Base-by-base conservation (phyloP, 495 filamentous ascomycete genomes). In the Durotheca rogersii region DNA sequence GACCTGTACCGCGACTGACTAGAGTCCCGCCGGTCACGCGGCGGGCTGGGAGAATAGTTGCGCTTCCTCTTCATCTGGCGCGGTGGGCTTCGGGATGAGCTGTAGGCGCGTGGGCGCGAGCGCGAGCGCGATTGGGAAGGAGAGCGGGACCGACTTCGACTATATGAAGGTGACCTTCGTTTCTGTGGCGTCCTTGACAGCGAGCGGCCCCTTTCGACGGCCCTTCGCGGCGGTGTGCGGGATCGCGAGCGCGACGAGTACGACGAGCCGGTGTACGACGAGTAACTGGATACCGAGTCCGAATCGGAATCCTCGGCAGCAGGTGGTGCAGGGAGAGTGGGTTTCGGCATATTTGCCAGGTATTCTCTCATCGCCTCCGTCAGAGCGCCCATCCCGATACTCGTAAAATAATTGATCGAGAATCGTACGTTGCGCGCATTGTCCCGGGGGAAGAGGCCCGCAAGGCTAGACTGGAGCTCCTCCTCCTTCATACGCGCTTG, bases 361-460 rank as follows among this genome's bases (percentile, higher is more conserved):
- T 82, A 83, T 56, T 90, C 88, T 58, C 93, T 83, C 92, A 97
- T 96, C 56, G 90, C 87, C 56, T 97, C 94, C 9, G 93, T 99
- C 55, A 99, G 71, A 21, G 78, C 81, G 68, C 93, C 93, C 85
- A 99, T 90, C 49, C 90, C 89, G 65, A 99, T 92, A 57, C 88
- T 89, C 6, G 93, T 99, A 68, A 97, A 97, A 72, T 95, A 99
- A 68, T 99, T 99, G 81, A 97, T 94, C 14, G 92, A 88, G 75
- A 99, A 99, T 33, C 93, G 84, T 10, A 89, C 92, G 68, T 95
- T 89, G 47, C 86, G 82, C 6, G 89, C 82, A 61, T 92, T 88
- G 61, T 96, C 89, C 25, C 69, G 83, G 0, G 93, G 94, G 79
- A 99, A 99, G 6, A 99, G 71, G 40, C 94, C 92, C 20, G 86